These are phyloP conservation scores for Schizochytrium sp. DNA, from an alignment of 108 stramenopile genomes.

Conservation along the genomic window DNA sequence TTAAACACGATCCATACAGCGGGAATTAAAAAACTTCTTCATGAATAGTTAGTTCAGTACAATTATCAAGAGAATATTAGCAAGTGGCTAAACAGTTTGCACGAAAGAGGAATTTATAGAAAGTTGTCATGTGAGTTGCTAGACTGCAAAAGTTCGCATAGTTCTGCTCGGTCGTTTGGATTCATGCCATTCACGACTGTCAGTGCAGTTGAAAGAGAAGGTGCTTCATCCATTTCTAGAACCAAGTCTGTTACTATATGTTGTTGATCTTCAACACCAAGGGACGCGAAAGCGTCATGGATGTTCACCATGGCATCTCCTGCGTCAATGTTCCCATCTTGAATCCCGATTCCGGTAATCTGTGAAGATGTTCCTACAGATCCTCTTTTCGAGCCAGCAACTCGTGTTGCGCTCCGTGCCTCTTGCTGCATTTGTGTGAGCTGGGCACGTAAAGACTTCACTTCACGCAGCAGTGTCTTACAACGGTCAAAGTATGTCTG, in stretches of 20 bases:
- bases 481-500: slow-evolving; percentile 35
- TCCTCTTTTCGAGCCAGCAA: too few species aligned
- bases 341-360: too few species aligned
- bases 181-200: slow-evolving; percentile 15
- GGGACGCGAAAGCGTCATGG: too few species aligned
- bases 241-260: not conserved
- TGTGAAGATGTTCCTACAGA: too few species aligned
- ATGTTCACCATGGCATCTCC: not conserved
- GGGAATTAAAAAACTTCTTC: too few species aligned
- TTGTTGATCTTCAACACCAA: not conserved
- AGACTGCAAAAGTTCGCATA: not conserved
- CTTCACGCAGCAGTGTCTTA: not conserved
- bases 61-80: too few species aligned
- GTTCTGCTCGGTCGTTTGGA: not conserved
- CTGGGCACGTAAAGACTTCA: not conserved
- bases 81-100: too few species aligned
- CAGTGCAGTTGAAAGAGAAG: not conserved
- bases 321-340: not conserved
- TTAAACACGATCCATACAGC: too few species aligned
- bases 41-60: too few species aligned
- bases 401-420: too few species aligned
- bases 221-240: not conserved
- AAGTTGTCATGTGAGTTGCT: not conserved
- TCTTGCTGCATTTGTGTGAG: slow-evolving; percentile 24
- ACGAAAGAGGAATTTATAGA: too few species aligned